Conservation (phyloP, 495 filamentous ascomycete species). For the Talaromyces stipitatus region DNA sequence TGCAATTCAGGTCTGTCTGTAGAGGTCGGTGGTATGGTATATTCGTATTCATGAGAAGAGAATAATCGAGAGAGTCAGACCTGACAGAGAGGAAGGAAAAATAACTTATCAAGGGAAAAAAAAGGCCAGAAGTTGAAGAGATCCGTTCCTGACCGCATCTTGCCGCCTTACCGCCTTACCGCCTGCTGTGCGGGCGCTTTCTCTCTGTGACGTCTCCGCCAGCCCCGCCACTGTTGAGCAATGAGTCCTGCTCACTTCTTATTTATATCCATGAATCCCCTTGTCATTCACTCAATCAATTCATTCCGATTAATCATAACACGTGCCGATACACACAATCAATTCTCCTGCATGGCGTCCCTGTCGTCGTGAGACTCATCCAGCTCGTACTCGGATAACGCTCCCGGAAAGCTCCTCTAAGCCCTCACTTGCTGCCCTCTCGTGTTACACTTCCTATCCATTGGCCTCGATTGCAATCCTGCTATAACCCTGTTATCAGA, state of each 20-base stretch:
- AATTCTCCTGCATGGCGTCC: slow-evolving; percentile 5
- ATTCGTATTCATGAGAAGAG: neutral
- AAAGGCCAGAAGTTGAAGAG: neutral
- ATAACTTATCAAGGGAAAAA: neutral
- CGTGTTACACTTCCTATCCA: neutral
- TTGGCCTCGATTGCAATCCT: slow-evolving; percentile 1
- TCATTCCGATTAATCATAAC: neutral
- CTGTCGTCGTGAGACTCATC: neutral
- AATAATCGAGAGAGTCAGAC: neutral
- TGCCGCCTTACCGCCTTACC: slow-evolving; percentile 7
- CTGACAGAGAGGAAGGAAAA: neutral
- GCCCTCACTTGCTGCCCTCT: neutral
- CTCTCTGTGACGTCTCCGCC: slow-evolving; percentile 1
- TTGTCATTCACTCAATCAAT: neutral
- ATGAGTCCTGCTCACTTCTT: neutral
- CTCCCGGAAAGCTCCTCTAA: slow-evolving; percentile 1
- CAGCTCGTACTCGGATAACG: slow-evolving; percentile 4
- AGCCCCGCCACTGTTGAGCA: neutral
- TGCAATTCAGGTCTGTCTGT: neutral
- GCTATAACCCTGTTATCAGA: neutral
- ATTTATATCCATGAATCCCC: slow-evolving; percentile 2
- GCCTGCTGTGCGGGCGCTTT: neutral
- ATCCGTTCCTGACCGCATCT: slow-evolving; percentile 8
- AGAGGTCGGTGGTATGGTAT: neutral
- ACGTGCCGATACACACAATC: neutral